Evolutionary conservation across 805 yeast genomes (phyloP).

Genomic region (Cyberlindnera mississippiensis): DNA sequence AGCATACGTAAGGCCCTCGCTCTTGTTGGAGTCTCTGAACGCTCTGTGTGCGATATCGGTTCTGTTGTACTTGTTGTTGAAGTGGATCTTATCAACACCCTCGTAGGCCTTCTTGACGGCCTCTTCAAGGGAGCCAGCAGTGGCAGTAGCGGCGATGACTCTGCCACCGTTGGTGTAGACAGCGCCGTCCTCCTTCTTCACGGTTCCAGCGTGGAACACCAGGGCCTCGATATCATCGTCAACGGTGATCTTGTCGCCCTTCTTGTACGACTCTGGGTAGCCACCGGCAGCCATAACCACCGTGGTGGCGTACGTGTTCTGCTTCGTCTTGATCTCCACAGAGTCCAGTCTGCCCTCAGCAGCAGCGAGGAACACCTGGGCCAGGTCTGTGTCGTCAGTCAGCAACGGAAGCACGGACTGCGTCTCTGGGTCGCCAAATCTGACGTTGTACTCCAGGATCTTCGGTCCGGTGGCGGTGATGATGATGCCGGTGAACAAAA

Average conservation of each 20-base stretch:
- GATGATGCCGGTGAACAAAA: constrained; percentile 93
- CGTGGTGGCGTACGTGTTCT: constrained; percentile 71
- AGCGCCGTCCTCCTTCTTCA: constrained; percentile 45
- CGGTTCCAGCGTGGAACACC: constrained; percentile 95
- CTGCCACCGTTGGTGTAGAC: constrained; percentile 92
- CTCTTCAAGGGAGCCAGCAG: constrained; percentile 65
- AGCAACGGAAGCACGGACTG: constrained; percentile 92
- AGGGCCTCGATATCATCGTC: constrained; percentile 48
- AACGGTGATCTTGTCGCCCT: constrained; percentile 81
- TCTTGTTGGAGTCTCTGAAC: constrained; percentile 49
- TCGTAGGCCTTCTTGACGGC: constrained; percentile 84
- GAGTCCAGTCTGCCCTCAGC: constrained; percentile 93
- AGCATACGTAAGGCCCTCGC: constrained; percentile 71
- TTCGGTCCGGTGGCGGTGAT: constrained; percentile 85
- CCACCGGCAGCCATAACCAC: constrained; percentile 98
- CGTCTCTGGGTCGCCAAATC: constrained; percentile 99
- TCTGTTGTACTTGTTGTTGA: constrained; percentile 77
- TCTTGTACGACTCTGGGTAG: constrained; percentile 82
- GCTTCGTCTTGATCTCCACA: constrained; percentile 52
- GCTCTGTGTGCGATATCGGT: constrained; percentile 96
- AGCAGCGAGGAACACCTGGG: constrained; percentile 88
- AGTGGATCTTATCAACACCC: constrained; percentile 75
- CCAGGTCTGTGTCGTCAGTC: constrained; percentile 81
- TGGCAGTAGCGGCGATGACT: constrained; percentile 92
- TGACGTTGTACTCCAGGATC: constrained; percentile 93